phyloP scores from a whole-genome alignment of 2,329 filamentous ascomycete genomes.

The Parafenestella ontariensis region DNA sequence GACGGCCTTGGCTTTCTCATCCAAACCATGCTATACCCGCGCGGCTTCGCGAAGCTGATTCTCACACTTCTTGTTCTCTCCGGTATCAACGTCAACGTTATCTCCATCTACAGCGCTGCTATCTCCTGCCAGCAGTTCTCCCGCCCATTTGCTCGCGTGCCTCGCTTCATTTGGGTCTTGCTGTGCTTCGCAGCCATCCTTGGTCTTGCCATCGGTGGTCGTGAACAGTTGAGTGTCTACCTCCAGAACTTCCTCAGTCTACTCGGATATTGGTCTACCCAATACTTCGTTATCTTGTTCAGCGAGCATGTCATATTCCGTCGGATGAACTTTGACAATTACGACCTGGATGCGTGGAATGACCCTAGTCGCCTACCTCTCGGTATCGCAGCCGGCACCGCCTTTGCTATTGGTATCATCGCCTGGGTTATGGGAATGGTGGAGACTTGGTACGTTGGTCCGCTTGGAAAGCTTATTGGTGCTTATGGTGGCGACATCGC shows the following conservation, averaged over 20 bases:
- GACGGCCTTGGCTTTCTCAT: constrained; percentile 59
- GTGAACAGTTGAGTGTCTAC: constrained; percentile 51
- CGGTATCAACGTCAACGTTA: constrained; percentile 56
- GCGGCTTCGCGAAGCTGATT: constrained; percentile 58
- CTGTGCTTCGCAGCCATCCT: constrained; percentile 53
- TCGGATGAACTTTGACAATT: constrained; percentile 58
- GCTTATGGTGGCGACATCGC: constrained; percentile 36
- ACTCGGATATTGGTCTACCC: constrained; percentile 57
- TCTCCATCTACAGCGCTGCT: constrained; percentile 59
- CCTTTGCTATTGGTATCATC: constrained; percentile 50
- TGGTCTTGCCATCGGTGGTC: constrained; percentile 53
- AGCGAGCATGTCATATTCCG: constrained; percentile 56
- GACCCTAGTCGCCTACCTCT: constrained; percentile 51
- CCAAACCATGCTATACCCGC: constrained; percentile 54
- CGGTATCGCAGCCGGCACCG: constrained; percentile 50
- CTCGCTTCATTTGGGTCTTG: constrained; percentile 58
- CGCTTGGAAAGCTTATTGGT: constrained; percentile 36
- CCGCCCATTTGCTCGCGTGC: constrained; percentile 59
- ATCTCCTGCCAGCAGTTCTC: constrained; percentile 57
- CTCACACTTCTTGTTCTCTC: constrained; percentile 53
- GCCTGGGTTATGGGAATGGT: constrained; percentile 65
- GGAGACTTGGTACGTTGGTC: constrained; percentile 63
- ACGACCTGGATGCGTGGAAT: constrained; percentile 57
- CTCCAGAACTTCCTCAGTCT: constrained; percentile 56
- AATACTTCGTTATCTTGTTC: constrained; percentile 56